Conservation (phyloP, 2,329 filamentous ascomycete species). For the Botrytis fabae region DNA sequence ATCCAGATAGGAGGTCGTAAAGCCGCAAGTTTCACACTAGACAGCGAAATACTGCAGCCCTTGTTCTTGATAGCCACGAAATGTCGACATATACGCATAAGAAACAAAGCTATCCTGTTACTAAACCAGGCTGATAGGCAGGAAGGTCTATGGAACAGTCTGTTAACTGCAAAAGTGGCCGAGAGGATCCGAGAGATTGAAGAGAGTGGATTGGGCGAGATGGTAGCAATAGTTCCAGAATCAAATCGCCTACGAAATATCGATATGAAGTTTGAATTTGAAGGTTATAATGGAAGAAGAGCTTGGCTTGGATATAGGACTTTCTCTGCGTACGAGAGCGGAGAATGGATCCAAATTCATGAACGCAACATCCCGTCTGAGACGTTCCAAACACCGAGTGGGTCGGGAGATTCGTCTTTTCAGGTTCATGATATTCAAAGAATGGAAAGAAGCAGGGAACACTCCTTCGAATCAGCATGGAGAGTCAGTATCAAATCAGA, state of each 20-base stretch:
- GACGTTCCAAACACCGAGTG: neutral
- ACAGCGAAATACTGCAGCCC: slow-evolving; percentile 61
- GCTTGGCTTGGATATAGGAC: slow-evolving; percentile 13
- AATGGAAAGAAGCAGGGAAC: neutral
- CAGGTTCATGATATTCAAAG: neutral
- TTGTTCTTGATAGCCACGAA: slow-evolving; percentile 64
- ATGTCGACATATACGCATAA: slow-evolving; percentile 55
- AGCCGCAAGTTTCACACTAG: slow-evolving; percentile 52
- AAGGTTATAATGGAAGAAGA: neutral
- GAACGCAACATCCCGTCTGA: neutral
- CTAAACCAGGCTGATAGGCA: slow-evolving; percentile 57
- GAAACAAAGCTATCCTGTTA: slow-evolving; percentile 61
- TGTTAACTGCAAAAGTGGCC: slow-evolving; percentile 23
- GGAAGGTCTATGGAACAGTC: slow-evolving; percentile 64
- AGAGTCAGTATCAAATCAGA: slow-evolving; percentile 7
- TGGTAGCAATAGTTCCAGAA: slow-evolving; percentile 1
- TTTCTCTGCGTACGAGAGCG: neutral
- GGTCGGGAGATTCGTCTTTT: neutral
- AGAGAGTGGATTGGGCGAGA: slow-evolving; percentile 20
- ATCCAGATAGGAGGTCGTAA: neutral
- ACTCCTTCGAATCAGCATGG: neutral
- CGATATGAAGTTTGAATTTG: slow-evolving; percentile 17
- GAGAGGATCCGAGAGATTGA: slow-evolving; percentile 26
- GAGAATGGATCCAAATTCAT: slow-evolving; percentile 16
- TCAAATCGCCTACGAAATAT: slow-evolving; percentile 4